Evolutionary conservation across 2,329 filamentous ascomycete genomes (phyloP).

Genomic region (Colletotrichum spinosum): DNA sequence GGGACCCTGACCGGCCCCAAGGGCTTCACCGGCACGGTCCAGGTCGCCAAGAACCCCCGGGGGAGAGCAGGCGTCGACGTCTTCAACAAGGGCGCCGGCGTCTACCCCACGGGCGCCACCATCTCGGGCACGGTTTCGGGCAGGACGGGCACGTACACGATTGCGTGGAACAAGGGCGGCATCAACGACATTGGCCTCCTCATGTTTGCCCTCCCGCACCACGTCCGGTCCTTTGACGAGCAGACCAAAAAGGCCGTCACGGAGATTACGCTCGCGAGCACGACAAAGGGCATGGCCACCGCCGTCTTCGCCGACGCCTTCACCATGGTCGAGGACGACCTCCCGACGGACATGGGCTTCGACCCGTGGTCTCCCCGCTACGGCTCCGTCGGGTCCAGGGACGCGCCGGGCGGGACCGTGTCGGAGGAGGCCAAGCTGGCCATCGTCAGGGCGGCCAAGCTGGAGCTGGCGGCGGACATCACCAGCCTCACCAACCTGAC

Average conservation of each 20-base stretch:
- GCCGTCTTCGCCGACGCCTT: constrained; percentile 75
- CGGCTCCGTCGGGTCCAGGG: constrained; percentile 70
- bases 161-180: constrained; percentile 75
- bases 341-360: constrained; percentile 77
- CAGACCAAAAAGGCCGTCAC: constrained; percentile 57
- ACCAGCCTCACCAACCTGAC: constrained; percentile 72
- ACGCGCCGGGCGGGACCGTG: constrained; percentile 52
- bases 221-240: constrained; percentile 74
- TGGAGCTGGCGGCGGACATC: constrained; percentile 77
- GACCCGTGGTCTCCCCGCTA: constrained; percentile 31
- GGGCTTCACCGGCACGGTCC: constrained; percentile 77
- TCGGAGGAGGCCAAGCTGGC: constrained; percentile 59
- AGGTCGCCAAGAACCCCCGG: constrained; percentile 78
- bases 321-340: constrained; percentile 74
- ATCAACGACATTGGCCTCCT: constrained; percentile 65
- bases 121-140: constrained; percentile 70
- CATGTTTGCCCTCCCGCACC: constrained; percentile 86
- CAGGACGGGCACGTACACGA: constrained; percentile 71
- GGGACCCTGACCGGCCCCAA: constrained; percentile 6
- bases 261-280: constrained; percentile 73
- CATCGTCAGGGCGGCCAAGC: constrained; percentile 67
- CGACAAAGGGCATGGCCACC: constrained; percentile 82
- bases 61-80: constrained; percentile 63
- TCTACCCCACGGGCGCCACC: constrained; percentile 70
- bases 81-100: constrained; percentile 76